Percentiles rank a stretch among this genome's conserved stretches.
Evolutionary conservation across 805 yeast genomes (phyloP).

Genomic region (Candida schatavii): DNA sequence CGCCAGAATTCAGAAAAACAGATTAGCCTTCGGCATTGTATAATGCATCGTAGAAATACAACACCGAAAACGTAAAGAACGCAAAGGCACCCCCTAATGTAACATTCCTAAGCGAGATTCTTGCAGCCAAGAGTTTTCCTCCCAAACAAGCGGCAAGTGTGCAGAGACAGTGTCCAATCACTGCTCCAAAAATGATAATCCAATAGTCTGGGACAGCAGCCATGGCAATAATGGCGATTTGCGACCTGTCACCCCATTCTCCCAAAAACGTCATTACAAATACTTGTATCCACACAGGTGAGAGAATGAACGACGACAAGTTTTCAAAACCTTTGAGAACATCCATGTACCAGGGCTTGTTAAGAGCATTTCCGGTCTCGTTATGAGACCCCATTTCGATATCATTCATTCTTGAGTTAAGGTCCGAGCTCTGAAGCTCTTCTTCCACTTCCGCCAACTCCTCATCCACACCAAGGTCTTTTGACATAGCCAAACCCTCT

Average conservation of each 20-base stretch:
- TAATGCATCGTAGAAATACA: conserved; percentile 73
- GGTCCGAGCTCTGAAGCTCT: conserved; percentile 68
- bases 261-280: conserved; percentile 95
- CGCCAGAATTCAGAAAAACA: too few relatives aligned
- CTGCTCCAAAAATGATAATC: conserved; percentile 85
- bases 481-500: conserved; percentile 83
- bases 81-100: conserved; percentile 89
- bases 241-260: conserved; percentile 99
- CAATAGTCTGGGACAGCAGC: conserved; percentile 95
- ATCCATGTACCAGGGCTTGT: conserved; percentile 22
- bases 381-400: conserved; percentile 52
- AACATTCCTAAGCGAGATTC: conserved; percentile 86
- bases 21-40: conserved; percentile 24
- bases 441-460: conserved; percentile 97
- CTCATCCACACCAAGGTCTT: conserved; percentile 84
- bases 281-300: conserved; percentile 92
- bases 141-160: conserved; percentile 90
- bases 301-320: conserved; percentile 61
- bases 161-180: conserved; percentile 85
- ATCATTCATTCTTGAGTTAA: conserved; percentile 48
- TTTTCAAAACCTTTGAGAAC: conserved; percentile 44
- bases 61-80: conserved; percentile 75
- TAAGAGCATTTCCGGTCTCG: conserved; percentile 7
- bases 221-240: conserved; percentile 96
- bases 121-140: conserved; percentile 85